Base-by-base conservation (phyloP, 441 rosid species). In the Oxalis stricta region DNA sequence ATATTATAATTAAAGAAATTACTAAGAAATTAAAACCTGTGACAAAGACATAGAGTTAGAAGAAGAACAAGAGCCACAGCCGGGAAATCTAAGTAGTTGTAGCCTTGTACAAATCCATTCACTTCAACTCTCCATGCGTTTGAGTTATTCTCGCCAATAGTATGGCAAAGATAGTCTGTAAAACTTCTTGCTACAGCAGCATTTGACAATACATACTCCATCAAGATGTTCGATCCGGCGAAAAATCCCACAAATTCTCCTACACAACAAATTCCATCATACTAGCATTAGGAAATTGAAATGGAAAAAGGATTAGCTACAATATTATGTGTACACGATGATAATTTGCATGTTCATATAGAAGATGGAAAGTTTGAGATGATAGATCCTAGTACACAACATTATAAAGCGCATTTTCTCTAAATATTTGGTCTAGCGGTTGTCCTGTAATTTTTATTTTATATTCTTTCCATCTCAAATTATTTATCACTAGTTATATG, bases 121-220 rank as follows among this genome's bases (percentile, higher is more conserved):
- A 84, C 80, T 64, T 70, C 61, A 12, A 87, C 46, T 64, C 97
- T 81, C 95, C 93, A 87, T 16, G 67, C 44, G 48, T 72, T 64
- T 28, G 77, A 40, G 43, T 73, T 60, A 20, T 52, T 63, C 22
- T 64, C 68, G 22, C 95, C 97, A 51, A 84, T 56, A 8, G 94
- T 70, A 10, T 68, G 61, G 63, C 92, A 76, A 23, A 81, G 49
- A 53, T 87, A 84, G 48, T 84, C 89, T 2, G 94, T 87, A 41
- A 87, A 87, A 50, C 58, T 81, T 69, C 97, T 76, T 17, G 97
- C 87, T 6, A 81, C 89, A 23, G 81, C 97, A 5, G 94, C 97
- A 54, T 87, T 87, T 19, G 97, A 87, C 44, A 87, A 44, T 13
- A 87, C 95, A 57, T 87, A 87, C 67, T 84, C 97, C 81, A 87